These are phyloP conservation scores for Babesia sp. DNA, from an alignment of 169 alveolate genomes.

Conservation along the genomic window DNA sequence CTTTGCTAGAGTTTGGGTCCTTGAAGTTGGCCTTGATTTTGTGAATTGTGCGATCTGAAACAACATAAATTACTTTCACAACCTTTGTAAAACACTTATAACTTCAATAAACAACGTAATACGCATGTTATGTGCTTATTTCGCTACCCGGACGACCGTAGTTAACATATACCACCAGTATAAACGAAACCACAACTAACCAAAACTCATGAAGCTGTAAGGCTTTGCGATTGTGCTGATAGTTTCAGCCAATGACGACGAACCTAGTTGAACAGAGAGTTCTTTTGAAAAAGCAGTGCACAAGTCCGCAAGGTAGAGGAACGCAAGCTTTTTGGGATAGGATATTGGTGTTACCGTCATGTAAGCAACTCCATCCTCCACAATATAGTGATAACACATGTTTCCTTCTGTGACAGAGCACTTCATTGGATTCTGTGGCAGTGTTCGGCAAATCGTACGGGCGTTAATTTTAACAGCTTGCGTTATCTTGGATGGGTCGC, in stretches of 20 bases:
- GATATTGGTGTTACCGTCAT: constrained; percentile 66
- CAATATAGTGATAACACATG: constrained; percentile 66
- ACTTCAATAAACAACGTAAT: not conserved
- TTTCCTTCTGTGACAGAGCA: constrained; percentile 55
- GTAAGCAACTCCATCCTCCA: constrained; percentile 77
- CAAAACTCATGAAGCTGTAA: constrained; percentile 75
- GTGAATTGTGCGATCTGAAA: constrained; percentile 73
- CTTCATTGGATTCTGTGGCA: constrained; percentile 26
- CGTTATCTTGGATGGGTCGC: constrained; percentile 3
- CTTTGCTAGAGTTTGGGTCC: constrained; percentile 74
- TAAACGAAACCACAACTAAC: constrained; percentile 39
- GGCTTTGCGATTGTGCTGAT: constrained; percentile 72
- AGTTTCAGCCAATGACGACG: constrained; percentile 56
- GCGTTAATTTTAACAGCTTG: constrained; percentile 55
- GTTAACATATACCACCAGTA: not conserved
- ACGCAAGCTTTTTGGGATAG: constrained; percentile 75
- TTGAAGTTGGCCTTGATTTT: constrained; percentile 73
- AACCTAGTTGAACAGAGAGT: constrained; percentile 65
- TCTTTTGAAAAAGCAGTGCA: constrained; percentile 74
- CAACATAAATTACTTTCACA: not conserved
- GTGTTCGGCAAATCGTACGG: constrained; percentile 55
- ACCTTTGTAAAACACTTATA: not conserved
- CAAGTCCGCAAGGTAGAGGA: constrained; percentile 71
- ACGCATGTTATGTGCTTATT: not conserved
- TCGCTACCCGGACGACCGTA: too few species aligned